Base-by-base conservation (phyloP, 306 rosid species). In the Cicer judaicum region DNA sequence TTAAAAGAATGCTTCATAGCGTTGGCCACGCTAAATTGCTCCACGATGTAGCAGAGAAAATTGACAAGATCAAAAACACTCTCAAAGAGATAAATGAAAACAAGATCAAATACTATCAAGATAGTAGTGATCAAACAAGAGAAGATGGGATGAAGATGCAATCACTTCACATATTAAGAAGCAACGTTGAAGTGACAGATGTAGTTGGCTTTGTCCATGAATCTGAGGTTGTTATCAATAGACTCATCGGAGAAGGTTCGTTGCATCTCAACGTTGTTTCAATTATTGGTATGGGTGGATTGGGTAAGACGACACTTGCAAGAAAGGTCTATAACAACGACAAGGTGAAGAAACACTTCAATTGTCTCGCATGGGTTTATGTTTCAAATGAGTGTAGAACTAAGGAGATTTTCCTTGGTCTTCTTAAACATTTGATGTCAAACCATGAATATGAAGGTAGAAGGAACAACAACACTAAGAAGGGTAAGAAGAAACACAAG, bases 281-380 rank as follows among this genome's bases (percentile, higher is more conserved):
- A 18, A 64, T 64, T 8, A 64, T 64, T 64, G 70, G 70, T 41
- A 64, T 64, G 70, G 70, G 70, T 64, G 70, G 70, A 42, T 18
- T 64, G 70, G 70, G 70, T 0, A 64, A 64, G 18, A 64, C 52
- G 6, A 42, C 70, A 1, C 70, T 64, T 19, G 70, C 70, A 42
- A 9, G 52, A 42, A 64, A 64, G 15, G 39, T 64, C 10, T 64
- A 42, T 42, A 64, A 64, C 52, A 42, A 15, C 18, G 38, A 64
- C 0, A 2, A 18, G 10, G 53, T 64, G 36, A 64, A 64, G 38
- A 42, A 42, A 0, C 70, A 64, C 38, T 64, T 64, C 53, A 18
- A 64, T 16, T 42, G 36, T 10, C 6, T 10, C 1, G 6, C 5
- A 2, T 64, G 70, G 70, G 36, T 64, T 16, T 64, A 64, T 6